A percentile compares a stretch with the other conserved stretches of the same genome.
phyloP scores from a whole-genome alignment of 192 early-diverging fungal genomes.

The Funneliformis mosseae region DNA sequence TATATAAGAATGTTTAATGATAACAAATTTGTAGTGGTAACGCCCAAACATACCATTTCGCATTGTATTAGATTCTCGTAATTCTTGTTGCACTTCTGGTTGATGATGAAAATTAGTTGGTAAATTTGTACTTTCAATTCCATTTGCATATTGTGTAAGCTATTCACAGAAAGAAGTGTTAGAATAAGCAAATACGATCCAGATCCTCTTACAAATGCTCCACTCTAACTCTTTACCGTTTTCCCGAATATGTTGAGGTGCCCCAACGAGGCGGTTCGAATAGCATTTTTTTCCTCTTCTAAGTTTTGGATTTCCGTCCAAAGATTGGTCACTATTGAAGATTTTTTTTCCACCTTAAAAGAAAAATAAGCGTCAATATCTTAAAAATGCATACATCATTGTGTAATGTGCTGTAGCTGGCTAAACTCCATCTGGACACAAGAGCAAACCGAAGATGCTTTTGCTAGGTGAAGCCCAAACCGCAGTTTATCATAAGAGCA shows the following conservation, averaged over 20 bases:
- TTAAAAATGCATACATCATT: constrained; percentile 17
- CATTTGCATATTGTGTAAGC: constrained; percentile 35
- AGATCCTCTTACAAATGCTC: constrained; percentile 29
- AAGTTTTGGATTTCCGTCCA: constrained; percentile 31
- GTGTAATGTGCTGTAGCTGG: constrained; percentile 30
- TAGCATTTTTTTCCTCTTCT: constrained; percentile 33
- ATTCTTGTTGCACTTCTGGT: constrained; percentile 22
- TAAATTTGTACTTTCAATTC: constrained; percentile 25
- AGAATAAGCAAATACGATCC: constrained; percentile 30
- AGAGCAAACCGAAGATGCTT: constrained; percentile 35
- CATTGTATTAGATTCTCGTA: constrained; percentile 20
- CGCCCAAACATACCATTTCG: constrained; percentile 17
- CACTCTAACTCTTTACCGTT: constrained; percentile 23
- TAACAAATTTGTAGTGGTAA: constrained; percentile 28
- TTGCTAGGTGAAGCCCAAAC: constrained; percentile 34
- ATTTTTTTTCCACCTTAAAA: constrained; percentile 29
- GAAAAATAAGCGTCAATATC: constrained; percentile 21
- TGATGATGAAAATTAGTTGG: constrained; percentile 18
- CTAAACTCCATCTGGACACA: constrained; percentile 30
- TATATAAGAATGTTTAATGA: constrained; percentile 23
- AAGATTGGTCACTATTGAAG: constrained; percentile 21
- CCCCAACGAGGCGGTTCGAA: constrained; percentile 27
- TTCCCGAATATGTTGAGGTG: constrained; percentile 28
- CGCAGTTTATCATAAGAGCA: constrained; percentile 30
- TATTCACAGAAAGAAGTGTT: constrained; percentile 33